Percentiles rank a stretch among this genome's conserved stretches.
phyloP scores from a whole-genome alignment of 169 alveolate species.

The Amoebophrya sp. region DNA sequence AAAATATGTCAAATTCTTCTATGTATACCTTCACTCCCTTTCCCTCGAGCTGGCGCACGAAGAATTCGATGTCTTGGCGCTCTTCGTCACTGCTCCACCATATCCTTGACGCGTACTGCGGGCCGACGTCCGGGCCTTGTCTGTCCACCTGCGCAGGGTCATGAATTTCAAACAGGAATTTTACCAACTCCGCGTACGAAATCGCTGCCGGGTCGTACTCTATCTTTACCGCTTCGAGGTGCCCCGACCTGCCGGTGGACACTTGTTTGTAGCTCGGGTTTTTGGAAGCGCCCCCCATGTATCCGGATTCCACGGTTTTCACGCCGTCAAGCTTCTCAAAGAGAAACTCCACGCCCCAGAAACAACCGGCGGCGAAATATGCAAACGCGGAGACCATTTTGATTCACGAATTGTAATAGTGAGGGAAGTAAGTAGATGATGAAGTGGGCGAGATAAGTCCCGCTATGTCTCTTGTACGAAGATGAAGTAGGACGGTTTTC shows the following conservation, averaged over 20 bases:
- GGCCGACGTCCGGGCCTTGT: neutral
- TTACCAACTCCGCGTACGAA: neutral
- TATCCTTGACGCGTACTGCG: neutral
- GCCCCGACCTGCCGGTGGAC: neutral
- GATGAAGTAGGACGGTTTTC: too few species aligned
- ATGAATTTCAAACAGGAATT: neutral
- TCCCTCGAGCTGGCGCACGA: neutral
- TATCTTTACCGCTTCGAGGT: neutral
- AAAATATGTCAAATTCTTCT: too few species aligned
- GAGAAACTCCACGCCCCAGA: neutral
- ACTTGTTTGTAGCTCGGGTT: neutral
- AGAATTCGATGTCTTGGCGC: neutral
- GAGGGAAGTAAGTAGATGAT: too few species aligned
- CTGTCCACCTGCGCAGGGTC: conserved; percentile 10
- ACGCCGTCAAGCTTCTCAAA: neutral
- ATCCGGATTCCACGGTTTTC: neutral
- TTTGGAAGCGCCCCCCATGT: neutral
- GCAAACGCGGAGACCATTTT: too few species aligned
- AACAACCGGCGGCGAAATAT: neutral
- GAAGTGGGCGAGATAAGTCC: too few species aligned
- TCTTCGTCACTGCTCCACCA: neutral
- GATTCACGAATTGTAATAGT: too few species aligned
- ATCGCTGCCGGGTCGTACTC: neutral
- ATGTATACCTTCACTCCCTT: neutral
- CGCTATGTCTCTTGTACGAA: too few species aligned